Percentiles rank a stretch among this genome's conserved stretches.
phyloP scores from a whole-genome alignment of 257 asterid genomes.

The Paulownia fortunei region DNA sequence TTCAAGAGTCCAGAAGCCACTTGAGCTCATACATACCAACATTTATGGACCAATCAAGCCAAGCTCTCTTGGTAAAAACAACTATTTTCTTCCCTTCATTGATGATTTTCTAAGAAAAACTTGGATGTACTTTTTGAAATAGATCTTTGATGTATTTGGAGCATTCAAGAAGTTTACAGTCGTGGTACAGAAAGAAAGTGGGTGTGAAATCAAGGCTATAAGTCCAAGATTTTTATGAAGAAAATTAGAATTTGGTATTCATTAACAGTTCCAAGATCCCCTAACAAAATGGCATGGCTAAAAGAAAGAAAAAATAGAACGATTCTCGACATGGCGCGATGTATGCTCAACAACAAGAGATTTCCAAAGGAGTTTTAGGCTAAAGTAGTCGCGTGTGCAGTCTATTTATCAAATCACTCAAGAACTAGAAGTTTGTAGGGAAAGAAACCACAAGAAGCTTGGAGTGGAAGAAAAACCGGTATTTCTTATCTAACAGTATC shows the following conservation, averaged over 20 bases:
- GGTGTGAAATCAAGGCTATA: background rate
- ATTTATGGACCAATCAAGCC: background rate
- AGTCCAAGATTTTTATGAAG: background rate
- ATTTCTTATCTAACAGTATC: no score
- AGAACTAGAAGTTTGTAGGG: constrained; percentile 6
- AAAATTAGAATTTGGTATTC: background rate
- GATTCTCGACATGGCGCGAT: no score
- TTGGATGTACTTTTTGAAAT: background rate
- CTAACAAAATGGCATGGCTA: no score
- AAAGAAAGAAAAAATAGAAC: no score
- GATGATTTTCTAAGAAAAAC: constrained; percentile 5
- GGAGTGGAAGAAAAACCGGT: background rate
- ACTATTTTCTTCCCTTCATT: background rate
- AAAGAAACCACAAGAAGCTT: constrained; percentile 14
- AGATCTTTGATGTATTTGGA: background rate
- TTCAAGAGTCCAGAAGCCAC: constrained; percentile 4
- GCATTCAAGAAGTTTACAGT: background rate
- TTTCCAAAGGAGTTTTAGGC: background rate
- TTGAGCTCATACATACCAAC: background rate
- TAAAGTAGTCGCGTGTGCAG: background rate
- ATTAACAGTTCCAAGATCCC: no score
- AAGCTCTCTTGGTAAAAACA: background rate
- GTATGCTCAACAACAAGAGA: no score
- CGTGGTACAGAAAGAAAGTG: background rate
- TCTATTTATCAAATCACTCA: constrained; percentile 5